A percentile compares a stretch with the other conserved stretches of the same genome.
These are phyloP conservation scores for Ligustrum vulgare DNA, from an alignment of 257 asterid species.

Conservation along the genomic window DNA sequence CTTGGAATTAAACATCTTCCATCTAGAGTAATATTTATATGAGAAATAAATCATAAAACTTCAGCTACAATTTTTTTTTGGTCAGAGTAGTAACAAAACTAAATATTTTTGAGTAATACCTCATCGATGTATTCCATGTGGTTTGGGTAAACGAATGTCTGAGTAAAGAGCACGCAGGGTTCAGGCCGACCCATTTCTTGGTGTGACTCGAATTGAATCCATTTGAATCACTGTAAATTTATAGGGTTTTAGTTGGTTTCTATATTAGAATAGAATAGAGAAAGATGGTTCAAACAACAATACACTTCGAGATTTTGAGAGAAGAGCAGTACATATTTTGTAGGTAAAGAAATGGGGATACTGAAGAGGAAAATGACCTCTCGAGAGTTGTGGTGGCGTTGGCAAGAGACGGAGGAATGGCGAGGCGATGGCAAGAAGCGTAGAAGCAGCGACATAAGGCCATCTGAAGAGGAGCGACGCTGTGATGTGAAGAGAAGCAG, in stretches of 20 bases:
- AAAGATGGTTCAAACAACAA: neutral
- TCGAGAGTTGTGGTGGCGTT: too few relatives aligned
- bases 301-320: too few relatives aligned
- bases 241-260: conserved; percentile 21
- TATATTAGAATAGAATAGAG: neutral
- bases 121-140: conserved; percentile 90
- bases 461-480: too few relatives aligned
- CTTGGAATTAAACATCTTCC: neutral
- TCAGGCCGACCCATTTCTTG: conserved; percentile 79
- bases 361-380: too few relatives aligned
- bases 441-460: too few relatives aligned
- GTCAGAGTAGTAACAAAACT: neutral
- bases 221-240: conserved; percentile 2
- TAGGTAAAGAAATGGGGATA: too few relatives aligned
- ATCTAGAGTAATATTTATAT: neutral
- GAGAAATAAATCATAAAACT: neutral
- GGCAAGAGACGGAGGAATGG: too few relatives aligned
- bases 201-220: neutral
- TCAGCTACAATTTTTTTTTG: neutral
- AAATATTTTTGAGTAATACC: conserved; percentile 41
- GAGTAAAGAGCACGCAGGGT: conserved; percentile 87
- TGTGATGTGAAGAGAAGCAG: too few relatives aligned
- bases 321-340: too few relatives aligned
- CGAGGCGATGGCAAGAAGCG: too few relatives aligned
- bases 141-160: conserved; percentile 68